Evolutionary conservation across 2,329 filamentous ascomycete genomes (phyloP).

Genomic region (Colletotrichum filicis): DNA sequence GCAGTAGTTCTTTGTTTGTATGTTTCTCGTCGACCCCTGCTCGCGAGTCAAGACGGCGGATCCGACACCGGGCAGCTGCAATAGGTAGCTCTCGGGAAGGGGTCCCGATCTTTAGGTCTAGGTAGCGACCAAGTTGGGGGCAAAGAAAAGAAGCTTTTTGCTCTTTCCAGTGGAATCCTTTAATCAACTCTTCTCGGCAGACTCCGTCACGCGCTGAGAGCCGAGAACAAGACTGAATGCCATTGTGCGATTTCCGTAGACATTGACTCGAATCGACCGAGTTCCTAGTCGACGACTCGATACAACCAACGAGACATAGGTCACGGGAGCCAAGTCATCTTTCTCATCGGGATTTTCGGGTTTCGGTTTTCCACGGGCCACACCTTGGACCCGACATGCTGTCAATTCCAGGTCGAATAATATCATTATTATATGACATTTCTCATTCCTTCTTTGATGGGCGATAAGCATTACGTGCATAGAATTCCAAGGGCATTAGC

Average conservation of each 20-base stretch:
- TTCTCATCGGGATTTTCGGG: background rate
- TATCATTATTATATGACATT: constrained; percentile 9
- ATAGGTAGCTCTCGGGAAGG: background rate
- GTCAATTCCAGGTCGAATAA: constrained; percentile 2
- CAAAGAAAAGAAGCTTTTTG: constrained; percentile 19
- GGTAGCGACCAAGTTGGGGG: background rate
- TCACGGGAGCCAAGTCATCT: constrained; percentile 18
- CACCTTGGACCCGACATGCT: background rate
- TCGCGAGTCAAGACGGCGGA: constrained; percentile 33
- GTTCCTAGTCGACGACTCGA: background rate
- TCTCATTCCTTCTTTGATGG: background rate
- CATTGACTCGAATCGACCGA: background rate
- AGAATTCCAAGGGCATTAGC: constrained; percentile 12
- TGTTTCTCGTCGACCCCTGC: background rate
- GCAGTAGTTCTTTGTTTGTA: constrained; percentile 17
- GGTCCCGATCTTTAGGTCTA: constrained; percentile 17
- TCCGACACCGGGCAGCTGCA: constrained; percentile 26
- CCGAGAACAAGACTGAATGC: constrained; percentile 11
- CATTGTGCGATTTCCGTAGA: background rate
- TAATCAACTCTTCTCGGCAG: constrained; percentile 11
- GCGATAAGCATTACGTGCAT: constrained; percentile 5
- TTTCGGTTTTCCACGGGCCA: background rate
- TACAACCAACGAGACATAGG: background rate
- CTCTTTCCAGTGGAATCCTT: background rate
- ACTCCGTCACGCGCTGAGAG: constrained; percentile 1